A percentile compares a stretch with the other conserved stretches of the same genome.
phyloP scores from a whole-genome alignment of 2,329 filamentous ascomycete species.

The Aspergillus clavatus region DNA sequence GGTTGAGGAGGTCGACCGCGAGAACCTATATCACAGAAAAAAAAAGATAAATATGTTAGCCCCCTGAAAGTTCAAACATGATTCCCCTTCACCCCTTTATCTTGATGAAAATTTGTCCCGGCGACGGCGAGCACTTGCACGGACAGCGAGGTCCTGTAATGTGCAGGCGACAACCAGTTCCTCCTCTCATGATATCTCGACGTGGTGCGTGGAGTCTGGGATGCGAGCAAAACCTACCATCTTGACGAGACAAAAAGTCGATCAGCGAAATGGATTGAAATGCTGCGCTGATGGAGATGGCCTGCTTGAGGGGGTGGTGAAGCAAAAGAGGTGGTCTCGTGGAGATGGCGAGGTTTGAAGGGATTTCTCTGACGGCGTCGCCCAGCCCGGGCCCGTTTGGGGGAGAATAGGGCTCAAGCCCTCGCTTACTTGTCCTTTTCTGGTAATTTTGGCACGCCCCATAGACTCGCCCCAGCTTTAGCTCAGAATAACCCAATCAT shows the following conservation, averaged over 20 bases:
- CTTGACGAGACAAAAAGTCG: conserved; percentile 39
- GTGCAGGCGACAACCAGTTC: not conserved
- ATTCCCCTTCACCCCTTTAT: no score
- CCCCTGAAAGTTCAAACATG: conserved; percentile 11
- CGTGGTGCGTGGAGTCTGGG: not conserved
- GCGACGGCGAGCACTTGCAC: conserved; percentile 12
- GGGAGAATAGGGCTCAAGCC: conserved; percentile 34
- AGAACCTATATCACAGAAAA: conserved; percentile 67
- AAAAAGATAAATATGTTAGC: conserved; percentile 19
- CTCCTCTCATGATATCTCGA: not conserved
- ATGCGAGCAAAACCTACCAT: conserved; percentile 34
- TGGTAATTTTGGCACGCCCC: conserved; percentile 7
- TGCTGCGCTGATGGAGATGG: conserved; percentile 39
- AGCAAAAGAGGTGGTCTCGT: conserved; percentile 32
- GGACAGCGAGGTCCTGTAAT: not conserved
- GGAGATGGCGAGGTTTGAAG: conserved; percentile 33
- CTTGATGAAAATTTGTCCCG: conserved; percentile 2
- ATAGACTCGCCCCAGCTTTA: not conserved
- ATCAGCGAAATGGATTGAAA: conserved; percentile 39
- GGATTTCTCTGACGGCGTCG: conserved; percentile 26
- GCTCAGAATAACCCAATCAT: not conserved
- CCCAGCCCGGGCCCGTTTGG: conserved; percentile 24
- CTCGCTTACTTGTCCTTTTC: conserved; percentile 35
- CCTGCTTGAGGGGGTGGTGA: conserved; percentile 31
- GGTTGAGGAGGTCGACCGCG: conserved; percentile 99